Evolutionary conservation across 306 rosid genomes (phyloP), one percentile per base, ranked within the genome.

Genomic region (Acacia crassicarpa): DNA sequence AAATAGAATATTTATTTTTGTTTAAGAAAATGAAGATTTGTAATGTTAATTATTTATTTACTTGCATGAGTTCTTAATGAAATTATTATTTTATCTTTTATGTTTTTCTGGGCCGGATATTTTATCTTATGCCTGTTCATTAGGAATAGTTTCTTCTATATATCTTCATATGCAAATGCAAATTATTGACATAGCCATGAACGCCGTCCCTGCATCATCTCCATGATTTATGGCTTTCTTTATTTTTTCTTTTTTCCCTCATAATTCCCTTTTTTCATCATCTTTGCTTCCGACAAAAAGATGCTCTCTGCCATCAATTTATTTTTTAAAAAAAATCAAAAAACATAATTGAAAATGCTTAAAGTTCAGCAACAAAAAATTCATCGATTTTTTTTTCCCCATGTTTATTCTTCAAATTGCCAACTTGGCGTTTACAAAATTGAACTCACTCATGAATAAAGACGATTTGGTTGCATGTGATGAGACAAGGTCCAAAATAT

Each of bases 171-270:
- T 59, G 17, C 32, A 11, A 27, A 12, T 62, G 78, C 78, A 53
- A 54, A 75, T 54, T 51, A 54, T 32, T 54, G 67, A 13, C 20
- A n/a, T 33, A 2, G 25, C 1, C 46, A 54, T 56, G 13, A 54
- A 30, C 53, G 12, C 67, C 9, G 1, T 4, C 49, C 78, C 65
- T 53, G 33, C 67, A 56, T 74, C 49, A 74, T 74, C 33, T 74
- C 51, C 67, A 54, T 54, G 67, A 74, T 35, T 54, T 74, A 46
- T 11, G 78, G 78, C 65, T 20, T 53, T 73, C 16, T 16, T 30
- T 27, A 0, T 27, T 27, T 27, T 27, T 27, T 27, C 27, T 27
- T 27, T 48, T 17, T 69, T 25, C 54, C 20, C 54, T 1, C 54
- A 4, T 15, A 16, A 49, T 13, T 71, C 20, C 14, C 8, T 0